Base-by-base conservation (phyloP, 257 asterid genomes). In the Ehretia macrophylla region DNA sequence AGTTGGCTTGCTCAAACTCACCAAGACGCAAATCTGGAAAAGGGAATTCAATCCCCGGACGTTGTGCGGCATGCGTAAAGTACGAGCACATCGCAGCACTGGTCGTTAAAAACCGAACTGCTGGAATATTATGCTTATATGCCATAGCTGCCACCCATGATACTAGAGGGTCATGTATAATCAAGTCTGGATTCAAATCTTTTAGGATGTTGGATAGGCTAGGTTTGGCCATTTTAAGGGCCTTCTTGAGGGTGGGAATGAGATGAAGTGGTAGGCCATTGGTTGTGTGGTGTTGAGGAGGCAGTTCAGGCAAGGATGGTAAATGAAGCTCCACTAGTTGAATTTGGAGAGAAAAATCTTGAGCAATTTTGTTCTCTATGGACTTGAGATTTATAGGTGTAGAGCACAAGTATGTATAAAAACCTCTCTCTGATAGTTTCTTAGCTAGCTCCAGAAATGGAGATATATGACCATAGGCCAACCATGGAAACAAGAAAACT, bases 401-500 rank as follows among this genome's bases (percentile, higher is more conserved):
- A 0, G 89, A 82, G 61, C 81, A 73, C 1, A 84, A 37, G 23
- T 65, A 69, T 0, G 53, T 20, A 17, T 27, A 39, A 46, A 79
- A 69, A 16, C 79, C 74, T 66, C 57, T 54, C 5, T 67, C 53
- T 0, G 69, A 18, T 17, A 85, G 79, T 5, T 52, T 69, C 60
- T 73, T 85, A 68, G 94, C 82, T 3, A 84, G 64, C 59, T 77
- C 84, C 0, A 84, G 53, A 60, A 60, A 72, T 5, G 86, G 86
- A 51, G 86, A 69, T 17, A 84, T 72, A 53, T 84, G 85, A 5
- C 93, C 93, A 55, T 81, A 77, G 11, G 76, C 88, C 14, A 81
- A 57, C 84, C 81, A 84, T 75, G 88, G 86, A 16, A 81, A 68
- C 79, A 81, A 58, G 46, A 80, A 61, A 0, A 76, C 42, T 51